These are phyloP conservation scores for Aspergillus heteromorphus DNA, from an alignment of 495 filamentous ascomycete genomes.

Conservation along the genomic window DNA sequence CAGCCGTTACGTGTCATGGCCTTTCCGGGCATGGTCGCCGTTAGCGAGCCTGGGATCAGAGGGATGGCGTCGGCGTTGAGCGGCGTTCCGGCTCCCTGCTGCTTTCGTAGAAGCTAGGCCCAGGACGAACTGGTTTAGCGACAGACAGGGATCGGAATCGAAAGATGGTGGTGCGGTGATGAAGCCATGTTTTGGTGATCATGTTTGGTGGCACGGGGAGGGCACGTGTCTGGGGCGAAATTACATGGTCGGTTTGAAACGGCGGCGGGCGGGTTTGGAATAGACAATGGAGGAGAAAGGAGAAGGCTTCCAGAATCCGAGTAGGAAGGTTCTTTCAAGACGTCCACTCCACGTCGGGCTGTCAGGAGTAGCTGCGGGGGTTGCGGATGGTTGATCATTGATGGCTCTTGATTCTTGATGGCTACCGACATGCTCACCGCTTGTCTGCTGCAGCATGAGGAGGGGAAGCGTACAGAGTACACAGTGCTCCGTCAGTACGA, in stretches of 20 bases:
- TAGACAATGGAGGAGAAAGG: no score
- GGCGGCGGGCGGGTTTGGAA: background rate
- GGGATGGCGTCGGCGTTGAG: background rate
- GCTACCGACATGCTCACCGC: background rate
- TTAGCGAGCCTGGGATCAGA: background rate
- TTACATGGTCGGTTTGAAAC: background rate
- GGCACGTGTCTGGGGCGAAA: background rate
- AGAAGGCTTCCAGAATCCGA: background rate
- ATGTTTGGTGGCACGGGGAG: no score
- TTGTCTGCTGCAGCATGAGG: background rate
- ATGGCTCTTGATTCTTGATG: background rate
- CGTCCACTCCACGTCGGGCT: background rate
- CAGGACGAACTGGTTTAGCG: background rate
- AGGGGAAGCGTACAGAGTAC: no score
- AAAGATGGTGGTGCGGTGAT: no score
- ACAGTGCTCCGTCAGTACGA: no score
- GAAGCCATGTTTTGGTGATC: no score
- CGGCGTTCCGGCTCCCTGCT: background rate
- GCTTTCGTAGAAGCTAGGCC: no score
- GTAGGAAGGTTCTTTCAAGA: background rate
- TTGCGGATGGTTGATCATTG: no score
- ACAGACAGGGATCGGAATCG: no score
- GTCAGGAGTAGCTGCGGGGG: no score
- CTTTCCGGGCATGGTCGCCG: conserved; percentile 22
- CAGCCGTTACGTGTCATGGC: conserved; percentile 38